Evolutionary conservation across 768 basidiomycete genomes (phyloP), one percentile per base, ranked within the genome.

Genomic region (Tulasnella sp.): DNA sequence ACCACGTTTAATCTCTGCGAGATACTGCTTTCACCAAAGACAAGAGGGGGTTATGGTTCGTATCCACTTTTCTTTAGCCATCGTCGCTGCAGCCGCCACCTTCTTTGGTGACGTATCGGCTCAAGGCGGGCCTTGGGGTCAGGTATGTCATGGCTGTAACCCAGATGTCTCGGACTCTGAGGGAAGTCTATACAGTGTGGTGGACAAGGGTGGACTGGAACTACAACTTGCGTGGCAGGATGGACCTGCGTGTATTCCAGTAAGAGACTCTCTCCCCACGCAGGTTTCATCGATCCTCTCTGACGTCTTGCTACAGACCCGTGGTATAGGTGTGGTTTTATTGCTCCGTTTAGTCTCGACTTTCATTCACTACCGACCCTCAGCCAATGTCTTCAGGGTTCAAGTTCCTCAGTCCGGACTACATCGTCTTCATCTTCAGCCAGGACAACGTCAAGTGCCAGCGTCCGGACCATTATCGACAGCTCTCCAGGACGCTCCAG

Each of bases 161-260:
- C 49, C 37, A 5, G 12, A 6, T 35, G 17, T n/a, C 14, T 11
- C 35, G 8, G 34, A 7, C n/a, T 5, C 3, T 39, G 11, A 39
- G 17, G 11, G n/a, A 31, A 14, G 3, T 62, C 40, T 69, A 70
- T 48, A 67, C 55, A 80, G 77, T 79, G 79, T 60, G 77, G 77
- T 41, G 52, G 52, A 54, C 39, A n/a, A 40, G 75, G 74, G 2
- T 79, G 76, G 75, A 65, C 72, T 6, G 78, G 78, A 11, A 67
- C 77, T 6, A 79, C 77, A 3, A 65, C 67, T 2, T 81, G 78
- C 58, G 68, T 72, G 4, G 66, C 69, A 2, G 77, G 77, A 21
- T 75, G 71, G 69, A 66, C 67, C 70, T 80, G 35, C 75, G 73
- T n/a, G 12, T 49, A 58, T 19, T 49, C 45, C 25, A 58, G 52